Base-by-base conservation (phyloP, 352 stramenopile species). In the Globisporangium middletonii region DNA sequence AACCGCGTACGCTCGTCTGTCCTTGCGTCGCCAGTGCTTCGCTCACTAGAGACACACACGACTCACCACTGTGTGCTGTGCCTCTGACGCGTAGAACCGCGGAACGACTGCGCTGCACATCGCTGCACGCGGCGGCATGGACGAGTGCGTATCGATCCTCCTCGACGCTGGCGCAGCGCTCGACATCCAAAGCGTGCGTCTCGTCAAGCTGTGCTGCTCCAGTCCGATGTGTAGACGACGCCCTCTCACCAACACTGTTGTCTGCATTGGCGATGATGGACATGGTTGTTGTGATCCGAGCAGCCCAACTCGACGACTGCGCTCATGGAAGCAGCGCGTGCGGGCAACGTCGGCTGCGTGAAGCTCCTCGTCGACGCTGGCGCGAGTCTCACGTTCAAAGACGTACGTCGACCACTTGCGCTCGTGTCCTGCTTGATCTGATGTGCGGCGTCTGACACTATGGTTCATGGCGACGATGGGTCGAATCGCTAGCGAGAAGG, bases 241-340 rank as follows among this genome's bases (percentile, higher is more conserved):
- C 0, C 46, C 11, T 18, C 4, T 23, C 50, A 42, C 8, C 4
- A 13, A 51, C 11, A 11, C 35, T 26, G 6, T 50, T 3, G 27
- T 11, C 6, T 44, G 11, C 1, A 53, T 38, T 55, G 23, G 12
- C 15, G 23, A 28, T 53, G 9, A 2, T 67, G 2, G 41, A 27
- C 50, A 13, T 51, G 26, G 16, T 12, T 4, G 30, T 27, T 23
- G 1, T 53, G 30, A 12, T 38, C 33, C 5, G 33, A 9, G 33
- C 19, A 94, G 82, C 80, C 84, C 11, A 94, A 92, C 59, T 89
- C 79, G 23, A 94, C 84, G 19, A 94, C 84, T n/a, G 84, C 84
- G 16, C 57, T 94, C 37, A 94, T 94, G 84, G 84, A 94, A 78
- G 84, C 84, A 50, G 84, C 84, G 27, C 82, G 84, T 33, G 84